These are phyloP conservation scores for Aureobasidium sp. DNA, from an alignment of 2,329 filamentous ascomycete species.

Conservation along the genomic window DNA sequence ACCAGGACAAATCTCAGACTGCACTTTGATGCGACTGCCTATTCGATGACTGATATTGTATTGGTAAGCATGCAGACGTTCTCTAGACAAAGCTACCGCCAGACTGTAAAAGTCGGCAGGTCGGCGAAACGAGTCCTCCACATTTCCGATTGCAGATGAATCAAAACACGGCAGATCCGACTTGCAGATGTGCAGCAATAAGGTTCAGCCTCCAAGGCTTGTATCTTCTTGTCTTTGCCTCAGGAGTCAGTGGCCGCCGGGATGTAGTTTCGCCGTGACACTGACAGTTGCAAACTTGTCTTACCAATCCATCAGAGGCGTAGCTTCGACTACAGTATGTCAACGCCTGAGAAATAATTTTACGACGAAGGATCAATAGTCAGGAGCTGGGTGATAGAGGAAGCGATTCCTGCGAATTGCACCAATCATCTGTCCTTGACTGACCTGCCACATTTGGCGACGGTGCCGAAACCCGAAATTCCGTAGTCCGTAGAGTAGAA, in stretches of 20 bases:
- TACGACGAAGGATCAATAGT: background rate
- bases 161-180: conserved; percentile 4
- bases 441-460: conserved; percentile 1
- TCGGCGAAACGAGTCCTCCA: background rate
- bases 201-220: conserved; percentile 11
- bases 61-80: conserved; percentile 2
- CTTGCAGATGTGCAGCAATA: background rate
- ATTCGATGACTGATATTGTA: background rate
- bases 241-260: background rate
- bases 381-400: background rate
- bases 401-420: background rate
- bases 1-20: background rate
- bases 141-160: background rate
- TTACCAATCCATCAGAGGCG: background rate
- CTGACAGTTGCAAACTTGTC: background rate
- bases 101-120: background rate
- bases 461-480: background rate
- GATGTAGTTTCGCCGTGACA: background rate
- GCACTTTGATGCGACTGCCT: background rate
- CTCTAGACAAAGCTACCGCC: background rate
- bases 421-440: background rate
- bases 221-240: background rate
- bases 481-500: background rate
- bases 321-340: background rate
- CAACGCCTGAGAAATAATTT: background rate